Conservation (phyloP, 495 filamentous ascomycete species). For the Penicillium pulvis region DNA sequence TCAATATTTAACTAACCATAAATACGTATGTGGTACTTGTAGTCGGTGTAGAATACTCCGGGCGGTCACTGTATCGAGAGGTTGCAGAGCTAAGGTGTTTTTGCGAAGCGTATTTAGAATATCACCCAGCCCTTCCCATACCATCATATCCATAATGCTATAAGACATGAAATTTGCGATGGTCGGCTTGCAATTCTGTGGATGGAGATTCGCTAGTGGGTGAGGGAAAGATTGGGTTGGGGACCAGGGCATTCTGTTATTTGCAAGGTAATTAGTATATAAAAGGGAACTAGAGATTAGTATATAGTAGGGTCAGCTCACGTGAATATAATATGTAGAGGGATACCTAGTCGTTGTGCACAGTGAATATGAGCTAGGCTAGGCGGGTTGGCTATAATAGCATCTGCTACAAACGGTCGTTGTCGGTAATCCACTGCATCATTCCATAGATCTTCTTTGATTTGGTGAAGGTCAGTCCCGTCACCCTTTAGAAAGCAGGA, state of each 20-base stretch:
- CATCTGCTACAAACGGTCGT: constrained; percentile 69
- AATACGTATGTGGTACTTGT: constrained; percentile 73
- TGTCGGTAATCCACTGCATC: neutral
- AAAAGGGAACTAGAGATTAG: constrained; percentile 55
- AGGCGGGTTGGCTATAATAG: constrained; percentile 80
- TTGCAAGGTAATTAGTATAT: constrained; percentile 42
- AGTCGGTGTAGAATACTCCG: constrained; percentile 66
- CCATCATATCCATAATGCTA: constrained; percentile 77
- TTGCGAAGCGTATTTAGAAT: constrained; percentile 73
- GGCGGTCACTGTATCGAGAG: constrained; percentile 66
- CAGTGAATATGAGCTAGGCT: constrained; percentile 82
- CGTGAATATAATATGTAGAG: constrained; percentile 75
- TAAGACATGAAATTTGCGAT: constrained; percentile 77
- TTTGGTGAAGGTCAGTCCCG: neutral
- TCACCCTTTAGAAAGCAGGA: constrained; percentile 21
- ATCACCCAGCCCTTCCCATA: constrained; percentile 79
- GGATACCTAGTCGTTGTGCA: constrained; percentile 72
- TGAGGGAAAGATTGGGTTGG: constrained; percentile 56
- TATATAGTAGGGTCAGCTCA: constrained; percentile 30
- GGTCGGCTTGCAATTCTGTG: constrained; percentile 52
- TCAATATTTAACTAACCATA: constrained; percentile 51
- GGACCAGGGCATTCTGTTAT: constrained; percentile 55
- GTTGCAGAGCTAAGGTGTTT: constrained; percentile 62
- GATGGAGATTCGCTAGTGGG: constrained; percentile 56
- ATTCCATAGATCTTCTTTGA: neutral